Evolutionary conservation across 805 yeast genomes (phyloP).

Genomic region (Saccharomycopsis amapae): DNA sequence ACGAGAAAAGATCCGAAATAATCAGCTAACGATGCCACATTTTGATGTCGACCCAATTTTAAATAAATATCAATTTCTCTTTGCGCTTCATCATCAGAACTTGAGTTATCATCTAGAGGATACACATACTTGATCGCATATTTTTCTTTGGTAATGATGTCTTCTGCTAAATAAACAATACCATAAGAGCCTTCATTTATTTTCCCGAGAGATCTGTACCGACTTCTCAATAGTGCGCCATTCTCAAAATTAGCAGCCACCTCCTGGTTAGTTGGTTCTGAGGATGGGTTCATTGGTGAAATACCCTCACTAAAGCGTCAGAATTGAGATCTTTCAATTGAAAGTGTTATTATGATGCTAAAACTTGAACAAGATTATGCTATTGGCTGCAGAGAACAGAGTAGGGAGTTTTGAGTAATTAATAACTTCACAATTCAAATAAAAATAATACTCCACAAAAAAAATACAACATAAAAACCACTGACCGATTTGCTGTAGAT

Average conservation of each 20-base stretch:
- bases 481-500: no score
- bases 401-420: no score
- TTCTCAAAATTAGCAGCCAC: constrained; percentile 25
- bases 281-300: no score
- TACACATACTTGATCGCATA: constrained; percentile 86
- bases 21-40: constrained; percentile 71
- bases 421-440: no score
- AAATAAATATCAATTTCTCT: constrained; percentile 71
- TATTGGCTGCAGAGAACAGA: no score
- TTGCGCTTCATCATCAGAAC: constrained; percentile 21
- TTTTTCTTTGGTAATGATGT: constrained; percentile 40
- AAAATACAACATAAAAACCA: no score
- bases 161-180: constrained; percentile 80
- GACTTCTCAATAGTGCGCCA: constrained; percentile 46
- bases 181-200: constrained; percentile 94
- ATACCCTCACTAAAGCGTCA: no score
- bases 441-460: no score
- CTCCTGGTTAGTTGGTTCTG: no score
- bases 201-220: constrained; percentile 64
- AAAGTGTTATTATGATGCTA: no score
- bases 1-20: constrained; percentile 73
- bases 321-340: no score
- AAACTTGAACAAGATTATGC: no score
- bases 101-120: constrained; percentile 41
- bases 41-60: constrained; percentile 63